These are phyloP conservation scores for Plantago coronopus DNA, from an alignment of 305 asterid species.

Conservation along the genomic window DNA sequence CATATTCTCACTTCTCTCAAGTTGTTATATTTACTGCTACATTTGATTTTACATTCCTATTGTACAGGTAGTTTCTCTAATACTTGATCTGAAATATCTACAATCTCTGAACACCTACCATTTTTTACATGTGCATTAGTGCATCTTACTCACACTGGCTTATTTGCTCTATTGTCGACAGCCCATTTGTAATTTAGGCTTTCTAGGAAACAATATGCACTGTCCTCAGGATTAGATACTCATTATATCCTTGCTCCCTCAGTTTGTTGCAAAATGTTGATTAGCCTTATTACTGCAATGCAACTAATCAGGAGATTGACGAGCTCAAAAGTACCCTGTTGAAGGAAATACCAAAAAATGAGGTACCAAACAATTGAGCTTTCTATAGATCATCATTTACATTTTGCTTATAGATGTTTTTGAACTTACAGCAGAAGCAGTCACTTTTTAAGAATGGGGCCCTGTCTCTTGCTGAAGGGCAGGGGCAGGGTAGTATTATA, in stretches of 20 bases:
- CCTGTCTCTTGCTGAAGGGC: conserved; percentile 27
- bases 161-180: too few species aligned
- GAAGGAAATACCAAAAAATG: conserved; percentile 57
- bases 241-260: conserved; percentile 20
- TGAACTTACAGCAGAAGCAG: conserved; percentile 35
- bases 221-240: neutral
- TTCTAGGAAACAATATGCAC: neutral
- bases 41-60: neutral
- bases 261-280: conserved; percentile 10
- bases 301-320: conserved; percentile 50
- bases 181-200: too few species aligned
- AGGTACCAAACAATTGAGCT: conserved; percentile 40
- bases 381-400: conserved; percentile 8
- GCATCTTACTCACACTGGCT: too few species aligned
- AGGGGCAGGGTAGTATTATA: conserved; percentile 28
- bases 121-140: too few species aligned
- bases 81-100: neutral
- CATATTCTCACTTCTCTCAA: too few species aligned
- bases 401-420: conserved; percentile 6
- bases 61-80: neutral
- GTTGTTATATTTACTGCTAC: too few species aligned
- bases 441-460: conserved; percentile 31
- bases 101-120: too few species aligned
- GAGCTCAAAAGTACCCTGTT: conserved; percentile 47
- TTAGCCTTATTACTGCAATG: conserved; percentile 11